Base-by-base conservation (phyloP, 164 flowering plant species). In the Vitis labrusca region DNA sequence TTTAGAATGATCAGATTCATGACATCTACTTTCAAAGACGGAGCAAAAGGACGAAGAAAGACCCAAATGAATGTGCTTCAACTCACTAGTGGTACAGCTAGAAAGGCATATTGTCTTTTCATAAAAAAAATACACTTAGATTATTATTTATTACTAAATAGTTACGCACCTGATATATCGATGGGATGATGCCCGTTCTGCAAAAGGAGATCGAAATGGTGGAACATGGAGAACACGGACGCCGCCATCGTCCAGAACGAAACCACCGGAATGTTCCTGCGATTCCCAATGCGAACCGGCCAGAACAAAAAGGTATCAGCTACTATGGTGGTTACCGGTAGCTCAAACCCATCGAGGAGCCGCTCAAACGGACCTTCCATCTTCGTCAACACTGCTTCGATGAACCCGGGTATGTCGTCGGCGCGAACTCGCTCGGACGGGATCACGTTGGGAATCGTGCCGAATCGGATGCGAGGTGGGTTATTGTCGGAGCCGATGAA, bases 401-500 rank as follows among this genome's bases (percentile, higher is more conserved):
- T 0, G 70, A 94, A 94, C 12, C 83, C 86, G 0, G 63, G 9
- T 13, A 80, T 70, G 73, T 89, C 83, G 3, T 48, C 59, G 30
- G 66, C 88, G 1, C 97, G 89, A 12, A 15, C 82, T 16, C 59
- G 71, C 82, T 90, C 96, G 0, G 93, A 90, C 2, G 97, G 97
- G 54, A 89, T 74, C 44, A 94, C 93, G 64, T 91, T 90, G 0
- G 98, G 98, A 23, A 94, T 66, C 12, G 91, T 62, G 23, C 70
- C 77, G 63, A 87, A 77, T 11, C 77, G 79, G 12, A 92, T 60
- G 72, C 77, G 76, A 9, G 75, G 50, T 9, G 86, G 86, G 62
- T 17, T 73, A 1, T 72, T 59, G 0, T 67, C 79, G 5, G 90
- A 77, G 52, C 74, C 74, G 52, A 91, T 65, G 78, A 88, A 71